Evolutionary conservation across 176 grass and related monocot species (phyloP).

Genomic region (Carex scoparia): DNA sequence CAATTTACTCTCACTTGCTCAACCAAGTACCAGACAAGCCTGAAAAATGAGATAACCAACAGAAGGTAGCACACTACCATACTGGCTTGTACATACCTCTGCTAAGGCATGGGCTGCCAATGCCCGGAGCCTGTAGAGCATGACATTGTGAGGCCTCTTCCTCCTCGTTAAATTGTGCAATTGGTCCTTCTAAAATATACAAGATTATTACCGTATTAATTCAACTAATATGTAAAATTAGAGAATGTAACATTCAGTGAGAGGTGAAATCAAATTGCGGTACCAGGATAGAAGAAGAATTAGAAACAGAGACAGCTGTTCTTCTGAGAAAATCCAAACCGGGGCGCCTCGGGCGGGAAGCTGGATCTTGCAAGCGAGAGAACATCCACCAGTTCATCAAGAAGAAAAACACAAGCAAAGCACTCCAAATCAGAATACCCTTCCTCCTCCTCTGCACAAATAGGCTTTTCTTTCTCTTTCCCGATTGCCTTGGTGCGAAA

Average conservation of each 20-base stretch:
- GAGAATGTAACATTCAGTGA: background rate
- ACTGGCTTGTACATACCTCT: slow-evolving; percentile 43
- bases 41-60: background rate
- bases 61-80: background rate
- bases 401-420: slow-evolving; percentile 81
- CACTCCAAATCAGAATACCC: slow-evolving; percentile 49
- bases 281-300: slow-evolving; percentile 25
- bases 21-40: background rate
- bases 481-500: slow-evolving; percentile 17
- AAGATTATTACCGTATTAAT: background rate
- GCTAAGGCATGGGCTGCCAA: slow-evolving; percentile 88
- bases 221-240: background rate
- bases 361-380: slow-evolving; percentile 83
- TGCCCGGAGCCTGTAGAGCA: slow-evolving; percentile 63
- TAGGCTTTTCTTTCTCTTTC: slow-evolving; percentile 32
- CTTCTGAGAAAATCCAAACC: slow-evolving; percentile 20
- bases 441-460: slow-evolving; percentile 40
- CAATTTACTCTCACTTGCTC: background rate
- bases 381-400: slow-evolving; percentile 99
- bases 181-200: background rate
- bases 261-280: background rate
- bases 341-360: slow-evolving; percentile 20
- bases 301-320: background rate
- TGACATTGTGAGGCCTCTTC: slow-evolving; percentile 42
- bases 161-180: slow-evolving; percentile 18